Base-by-base conservation (phyloP, 1,284 basidiomycete genomes). In the Tremellales sp. region DNA sequence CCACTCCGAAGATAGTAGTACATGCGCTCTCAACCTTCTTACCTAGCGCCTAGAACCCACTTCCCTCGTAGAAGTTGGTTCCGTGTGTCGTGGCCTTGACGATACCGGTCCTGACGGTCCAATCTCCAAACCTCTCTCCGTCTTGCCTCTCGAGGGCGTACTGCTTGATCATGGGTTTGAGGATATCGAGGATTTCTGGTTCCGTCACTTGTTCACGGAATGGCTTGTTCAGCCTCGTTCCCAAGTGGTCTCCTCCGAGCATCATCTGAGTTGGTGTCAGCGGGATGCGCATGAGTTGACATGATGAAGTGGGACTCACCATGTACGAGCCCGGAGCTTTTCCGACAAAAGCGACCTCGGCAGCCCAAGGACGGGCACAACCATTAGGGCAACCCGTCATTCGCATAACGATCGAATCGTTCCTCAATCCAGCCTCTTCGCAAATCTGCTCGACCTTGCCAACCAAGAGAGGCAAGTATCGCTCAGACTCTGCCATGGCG, bases 361-460 rank as follows among this genome's bases (percentile, higher is more conserved):
- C 94, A 48, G 94, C 78, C 76, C 94, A 97, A n/a, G 94, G 93
- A 53, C 93, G 80, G 10, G 90, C 87, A 69, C 91, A 65, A 46
- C 70, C 91, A 68, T 94, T 94, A 11, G 91, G 91, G 69, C 91
- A 94, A 36, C 91, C 90, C 15, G 90, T 93, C 94, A 97, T 97
- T 52, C 94, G 84, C 90, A 97, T 96, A 50, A 96, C 84, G 58
- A 97, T 93, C 2, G 89, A 86, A 72, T 97, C 92, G 68, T 92
- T 87, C 47, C 90, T 82, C 41, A 98, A 78, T 23, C 94, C 94
- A 60, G 85, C 87, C 68, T 91, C 87, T 70, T 97, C 92, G 67
- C 89, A 90, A 26, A 97, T 86, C 74, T 84, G 84, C 78, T 98
- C 96, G 23, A 98, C 85, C 77, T 97, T 97, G 77, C 90, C 88